These are phyloP conservation scores for Daphne laureola DNA, from an alignment of 441 rosid species.

Conservation along the genomic window DNA sequence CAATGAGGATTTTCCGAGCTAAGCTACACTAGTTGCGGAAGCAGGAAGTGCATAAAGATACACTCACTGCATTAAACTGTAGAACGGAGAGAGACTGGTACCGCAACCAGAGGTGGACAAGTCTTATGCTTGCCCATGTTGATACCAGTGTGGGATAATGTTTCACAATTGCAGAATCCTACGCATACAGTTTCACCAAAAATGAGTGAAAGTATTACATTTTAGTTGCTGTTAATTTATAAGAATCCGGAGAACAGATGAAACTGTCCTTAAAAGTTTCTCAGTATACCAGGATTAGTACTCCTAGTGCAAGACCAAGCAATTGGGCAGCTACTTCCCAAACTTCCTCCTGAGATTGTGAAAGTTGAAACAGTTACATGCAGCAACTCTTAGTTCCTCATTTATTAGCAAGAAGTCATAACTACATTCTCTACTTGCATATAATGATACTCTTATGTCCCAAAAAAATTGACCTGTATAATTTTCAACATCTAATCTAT, in stretches of 20 bases:
- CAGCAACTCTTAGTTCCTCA: too few species aligned
- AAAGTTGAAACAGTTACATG: neutral
- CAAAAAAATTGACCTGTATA: too few species aligned
- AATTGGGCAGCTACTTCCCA: slow-evolving; percentile 98
- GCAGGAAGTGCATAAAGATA: neutral
- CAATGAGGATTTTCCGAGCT: too few species aligned
- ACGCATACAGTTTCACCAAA: slow-evolving; percentile 21
- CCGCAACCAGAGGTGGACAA: slow-evolving; percentile 90
- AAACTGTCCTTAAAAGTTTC: slow-evolving; percentile 5
- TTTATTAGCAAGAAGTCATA: too few species aligned
- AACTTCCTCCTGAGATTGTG: slow-evolving; percentile 76
- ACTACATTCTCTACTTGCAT: too few species aligned
- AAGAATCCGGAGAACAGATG: neutral
- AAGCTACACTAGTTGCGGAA: too few species aligned
- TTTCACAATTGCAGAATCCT: slow-evolving; percentile 91
- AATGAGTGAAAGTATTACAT: neutral
- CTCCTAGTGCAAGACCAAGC: slow-evolving; percentile 83
- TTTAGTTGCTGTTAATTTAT: slow-evolving; percentile 1
- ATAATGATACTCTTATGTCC: too few species aligned
- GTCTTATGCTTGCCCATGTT: slow-evolving; percentile 71
- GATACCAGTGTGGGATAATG: slow-evolving; percentile 56
- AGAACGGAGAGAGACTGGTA: slow-evolving; percentile 77
- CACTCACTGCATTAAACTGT: slow-evolving; percentile 55
- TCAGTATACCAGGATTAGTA: slow-evolving; percentile 62
- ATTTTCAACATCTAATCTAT: too few species aligned